Percentiles rank a stretch among this genome's conserved stretches.
Conservation (phyloP, 495 filamentous ascomycete species). For the Tuber umbilicatum region DNA sequence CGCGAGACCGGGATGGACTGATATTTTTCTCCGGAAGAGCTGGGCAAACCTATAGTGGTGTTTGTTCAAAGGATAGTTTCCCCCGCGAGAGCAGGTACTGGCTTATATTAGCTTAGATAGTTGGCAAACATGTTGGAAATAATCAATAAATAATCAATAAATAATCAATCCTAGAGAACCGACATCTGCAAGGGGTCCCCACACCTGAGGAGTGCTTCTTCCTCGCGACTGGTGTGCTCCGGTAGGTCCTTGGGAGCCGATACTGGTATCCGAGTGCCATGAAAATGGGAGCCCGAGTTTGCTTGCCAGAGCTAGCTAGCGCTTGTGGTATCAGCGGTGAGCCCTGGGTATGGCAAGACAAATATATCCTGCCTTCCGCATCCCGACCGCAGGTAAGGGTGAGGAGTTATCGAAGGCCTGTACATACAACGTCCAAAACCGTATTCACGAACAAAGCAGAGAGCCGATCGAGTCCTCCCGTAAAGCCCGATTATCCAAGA, state of each 20-base stretch:
- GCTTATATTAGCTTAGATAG: not conserved
- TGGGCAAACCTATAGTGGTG: not conserved
- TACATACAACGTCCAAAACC: not conserved
- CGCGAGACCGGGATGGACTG: not conserved
- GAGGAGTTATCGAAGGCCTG: too few species aligned
- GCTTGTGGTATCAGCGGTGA: not conserved
- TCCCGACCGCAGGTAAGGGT: too few species aligned
- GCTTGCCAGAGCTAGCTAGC: not conserved
- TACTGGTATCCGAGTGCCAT: not conserved
- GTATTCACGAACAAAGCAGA: not conserved
- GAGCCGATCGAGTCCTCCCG: too few species aligned
- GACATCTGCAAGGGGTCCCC: not conserved
- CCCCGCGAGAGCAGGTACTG: not conserved
- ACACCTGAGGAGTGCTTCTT: not conserved
- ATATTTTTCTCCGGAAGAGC: not conserved
- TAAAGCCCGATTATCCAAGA: too few species aligned
- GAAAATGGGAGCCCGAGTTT: not conserved
- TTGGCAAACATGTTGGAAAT: not conserved
- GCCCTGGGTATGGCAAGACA: too few species aligned
- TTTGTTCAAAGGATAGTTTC: not conserved
- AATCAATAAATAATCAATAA: too few species aligned
- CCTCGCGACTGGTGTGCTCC: not conserved
- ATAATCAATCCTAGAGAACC: not conserved
- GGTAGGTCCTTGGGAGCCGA: not conserved
- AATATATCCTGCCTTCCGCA: too few species aligned